Conservation (phyloP, 441 rosid genomes). For the Daphne laureola region DNA sequence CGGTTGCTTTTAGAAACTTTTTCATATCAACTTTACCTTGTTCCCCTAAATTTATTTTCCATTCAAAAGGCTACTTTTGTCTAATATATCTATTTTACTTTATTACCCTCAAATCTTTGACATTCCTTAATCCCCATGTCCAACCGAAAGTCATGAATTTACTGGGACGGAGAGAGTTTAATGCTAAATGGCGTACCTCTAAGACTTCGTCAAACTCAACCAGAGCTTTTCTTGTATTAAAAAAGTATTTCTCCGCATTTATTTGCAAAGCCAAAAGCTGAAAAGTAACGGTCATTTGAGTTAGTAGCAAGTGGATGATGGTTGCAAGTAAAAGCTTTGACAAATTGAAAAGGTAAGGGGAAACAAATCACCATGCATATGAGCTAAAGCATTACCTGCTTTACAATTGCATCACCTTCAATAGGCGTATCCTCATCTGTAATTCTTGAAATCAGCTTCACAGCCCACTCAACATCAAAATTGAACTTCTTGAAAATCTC, state of each 20-base stretch:
- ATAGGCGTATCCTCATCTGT: slow-evolving; percentile 85
- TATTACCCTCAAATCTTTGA: too few relatives aligned
- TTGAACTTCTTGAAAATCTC: slow-evolving; percentile 96
- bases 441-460: slow-evolving; percentile 75
- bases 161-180: too few relatives aligned
- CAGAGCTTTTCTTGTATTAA: slow-evolving; percentile 86
- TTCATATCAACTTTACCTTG: too few relatives aligned
- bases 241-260: slow-evolving; percentile 90
- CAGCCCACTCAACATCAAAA: slow-evolving; percentile 96
- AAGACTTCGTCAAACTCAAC: slow-evolving; percentile 97
- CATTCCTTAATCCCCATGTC: too few relatives aligned
- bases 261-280: slow-evolving; percentile 87
- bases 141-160: too few relatives aligned
- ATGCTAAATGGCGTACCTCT: slow-evolving; percentile 48
- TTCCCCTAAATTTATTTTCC: too few relatives aligned
- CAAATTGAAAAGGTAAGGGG: neutral
- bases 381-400: slow-evolving; percentile 48
- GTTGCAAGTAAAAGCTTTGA: slow-evolving; percentile 5
- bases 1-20: too few relatives aligned
- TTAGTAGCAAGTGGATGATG: slow-evolving; percentile 17
- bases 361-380: slow-evolving; percentile 7
- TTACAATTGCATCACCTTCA: slow-evolving; percentile 78
- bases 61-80: too few relatives aligned
- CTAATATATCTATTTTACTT: too few relatives aligned
- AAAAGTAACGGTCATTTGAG: slow-evolving; percentile 16